Conservation (phyloP, 371 early-diverging fungal species). For the Vairimorpha necatrix region DNA sequence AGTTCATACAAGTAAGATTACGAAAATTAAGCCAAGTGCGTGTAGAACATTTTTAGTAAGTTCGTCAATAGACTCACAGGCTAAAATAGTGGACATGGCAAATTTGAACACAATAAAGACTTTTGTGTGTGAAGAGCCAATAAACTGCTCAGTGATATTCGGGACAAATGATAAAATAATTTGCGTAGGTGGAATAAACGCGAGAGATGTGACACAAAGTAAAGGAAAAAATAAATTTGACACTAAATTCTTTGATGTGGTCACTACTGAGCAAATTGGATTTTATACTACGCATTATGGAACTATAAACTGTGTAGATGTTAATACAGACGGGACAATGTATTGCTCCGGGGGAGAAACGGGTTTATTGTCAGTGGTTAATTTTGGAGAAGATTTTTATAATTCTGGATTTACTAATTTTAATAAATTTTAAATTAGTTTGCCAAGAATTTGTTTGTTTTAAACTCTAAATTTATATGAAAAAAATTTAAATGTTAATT, state of each 20-base stretch:
- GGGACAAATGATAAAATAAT: slow-evolving; percentile 68
- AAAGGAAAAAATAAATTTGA: slow-evolving; percentile 89
- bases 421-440: slow-evolving; percentile 16
- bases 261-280: slow-evolving; percentile 88
- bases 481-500: background rate
- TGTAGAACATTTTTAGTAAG: slow-evolving; percentile 91
- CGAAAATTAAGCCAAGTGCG: slow-evolving; percentile 81
- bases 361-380: slow-evolving; percentile 46
- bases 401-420: slow-evolving; percentile 51
- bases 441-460: background rate
- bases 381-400: slow-evolving; percentile 52
- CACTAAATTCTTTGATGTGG: slow-evolving; percentile 90
- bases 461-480: background rate
- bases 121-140: slow-evolving; percentile 80
- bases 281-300: slow-evolving; percentile 96
- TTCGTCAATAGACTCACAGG: slow-evolving; percentile 84
- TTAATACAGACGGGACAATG: slow-evolving; percentile 81
- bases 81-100: slow-evolving; percentile 77
- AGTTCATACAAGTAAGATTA: slow-evolving; percentile 73
- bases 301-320: slow-evolving; percentile 94
- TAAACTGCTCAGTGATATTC: slow-evolving; percentile 86
- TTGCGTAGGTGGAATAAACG: slow-evolving; percentile 73
- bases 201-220: slow-evolving; percentile 89
- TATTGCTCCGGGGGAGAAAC: slow-evolving; percentile 62
- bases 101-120: slow-evolving; percentile 75